A percentile compares a stretch with the other conserved stretches of the same genome.
These are phyloP conservation scores for Vitis rotundifolia DNA, from an alignment of 164 flowering plant species.

Conservation along the genomic window DNA sequence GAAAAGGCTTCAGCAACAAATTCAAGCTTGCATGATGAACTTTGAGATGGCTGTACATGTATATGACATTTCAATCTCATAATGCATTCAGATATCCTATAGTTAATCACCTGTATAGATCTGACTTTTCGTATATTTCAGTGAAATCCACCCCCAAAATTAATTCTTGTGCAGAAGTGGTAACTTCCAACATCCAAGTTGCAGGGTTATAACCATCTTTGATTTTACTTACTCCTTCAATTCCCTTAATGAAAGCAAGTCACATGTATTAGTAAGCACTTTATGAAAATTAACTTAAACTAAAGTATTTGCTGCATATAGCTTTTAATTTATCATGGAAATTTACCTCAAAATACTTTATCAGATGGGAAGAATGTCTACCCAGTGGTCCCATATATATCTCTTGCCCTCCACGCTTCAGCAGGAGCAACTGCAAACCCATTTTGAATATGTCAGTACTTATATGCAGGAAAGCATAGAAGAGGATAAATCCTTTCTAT, in stretches of 20 bases:
- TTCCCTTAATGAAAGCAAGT: slow-evolving; percentile 5
- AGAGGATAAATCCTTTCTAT: background rate
- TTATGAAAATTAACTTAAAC: no score
- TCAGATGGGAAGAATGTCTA: slow-evolving; percentile 37
- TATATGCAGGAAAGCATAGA: background rate
- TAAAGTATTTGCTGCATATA: no score
- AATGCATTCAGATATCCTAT: no score
- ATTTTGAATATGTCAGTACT: background rate
- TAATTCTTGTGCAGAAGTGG: slow-evolving; percentile 13
- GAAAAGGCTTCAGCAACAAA: background rate
- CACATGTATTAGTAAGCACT: background rate
- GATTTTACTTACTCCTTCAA: slow-evolving; percentile 4
- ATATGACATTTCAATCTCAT: no score
- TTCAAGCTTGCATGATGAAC: no score
- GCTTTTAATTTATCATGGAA: background rate
- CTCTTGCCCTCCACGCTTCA: slow-evolving; percentile 59
- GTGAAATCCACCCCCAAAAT: slow-evolving; percentile 25
- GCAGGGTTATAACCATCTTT: slow-evolving; percentile 44
- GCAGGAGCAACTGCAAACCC: slow-evolving; percentile 44
- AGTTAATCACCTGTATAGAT: slow-evolving; percentile 21
- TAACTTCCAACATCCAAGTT: slow-evolving; percentile 47
- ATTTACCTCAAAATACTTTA: slow-evolving; percentile 58
- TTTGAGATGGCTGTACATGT: background rate
- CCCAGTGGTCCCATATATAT: slow-evolving; percentile 60
- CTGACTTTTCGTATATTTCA: slow-evolving; percentile 21